Base-by-base conservation (phyloP, 2,329 filamentous ascomycete species). In the Aspergillus caelatus region DNA sequence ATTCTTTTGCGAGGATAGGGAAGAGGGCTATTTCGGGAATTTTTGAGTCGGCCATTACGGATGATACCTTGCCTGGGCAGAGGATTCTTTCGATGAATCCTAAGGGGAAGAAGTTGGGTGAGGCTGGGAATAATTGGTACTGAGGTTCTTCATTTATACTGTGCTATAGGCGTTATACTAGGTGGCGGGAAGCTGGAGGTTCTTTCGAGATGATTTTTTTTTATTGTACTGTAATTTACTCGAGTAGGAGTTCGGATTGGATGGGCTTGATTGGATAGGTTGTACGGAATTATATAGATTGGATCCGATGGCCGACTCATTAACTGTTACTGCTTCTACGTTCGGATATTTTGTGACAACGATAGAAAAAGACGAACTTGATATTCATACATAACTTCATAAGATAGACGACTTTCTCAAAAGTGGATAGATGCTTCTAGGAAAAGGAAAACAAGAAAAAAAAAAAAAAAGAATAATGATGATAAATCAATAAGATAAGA, bases 1-100 rank as follows among this genome's bases (percentile, higher is more conserved):
- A 88, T 69, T 86, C 85, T 41, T 87, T 89, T 65, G 68, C 68
- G 2, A 73, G 78, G 36, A 78, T 88, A 50, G 85, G 85, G 7
- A 81, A 81, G 67, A 76, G 87, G 52, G 84, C 84, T 4, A 82
- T 89, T 45, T 85, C 84, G 6, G 86, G 86, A 14, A 82, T 82
- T 2, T 89, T 89, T 68, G 87, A 89, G 73, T 80, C 82, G 43
- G 82, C 83, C 19, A 82, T 84, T 64, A 85, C 82, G 14, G 82
- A 83, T 39, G 81, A 84, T 62, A 79, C 78, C 3, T 80, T 88
- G 53, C 87, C 86, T 0, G 85, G 85, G 0, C 85, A 88, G 73
- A 79, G 85, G 43, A 80, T 89, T 58, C 62, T 88, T 54, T 85
- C 82, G 43, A 76, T 88, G 76, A 89, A 89, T 75, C 87, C 86